Percentiles rank a stretch among this genome's conserved stretches.
These are phyloP conservation scores for Wickerhamiella sergipiensis DNA, from an alignment of 805 yeast species.

Conservation along the genomic window DNA sequence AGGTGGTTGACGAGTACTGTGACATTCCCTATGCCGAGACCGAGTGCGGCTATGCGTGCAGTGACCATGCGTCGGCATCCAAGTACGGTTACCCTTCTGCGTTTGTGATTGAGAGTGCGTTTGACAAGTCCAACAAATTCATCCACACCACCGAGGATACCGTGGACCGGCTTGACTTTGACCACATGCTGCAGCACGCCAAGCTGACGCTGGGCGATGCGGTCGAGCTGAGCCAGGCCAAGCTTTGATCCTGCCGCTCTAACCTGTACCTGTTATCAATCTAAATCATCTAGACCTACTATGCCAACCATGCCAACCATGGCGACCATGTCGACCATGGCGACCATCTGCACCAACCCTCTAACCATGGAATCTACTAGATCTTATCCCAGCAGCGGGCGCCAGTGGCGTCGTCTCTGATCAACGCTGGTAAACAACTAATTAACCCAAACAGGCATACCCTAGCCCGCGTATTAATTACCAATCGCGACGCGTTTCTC, in stretches of 20 bases:
- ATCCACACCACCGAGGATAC: slow-evolving; percentile 75
- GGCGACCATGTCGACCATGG: no score
- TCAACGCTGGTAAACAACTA: no score
- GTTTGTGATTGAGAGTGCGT: slow-evolving; percentile 66
- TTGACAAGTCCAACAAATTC: slow-evolving; percentile 48
- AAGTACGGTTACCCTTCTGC: slow-evolving; percentile 75
- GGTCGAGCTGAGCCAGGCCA: slow-evolving; percentile 42
- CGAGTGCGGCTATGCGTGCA: slow-evolving; percentile 81
- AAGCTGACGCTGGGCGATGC: slow-evolving; percentile 63
- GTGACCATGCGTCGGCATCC: slow-evolving; percentile 81
- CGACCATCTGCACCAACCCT: no score
- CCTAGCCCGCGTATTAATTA: slow-evolving; percentile 2
- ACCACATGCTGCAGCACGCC: slow-evolving; percentile 69
- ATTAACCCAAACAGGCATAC: background rate
- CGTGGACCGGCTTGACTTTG: slow-evolving; percentile 61
- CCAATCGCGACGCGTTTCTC: background rate
- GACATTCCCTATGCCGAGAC: slow-evolving; percentile 60
- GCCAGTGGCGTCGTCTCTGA: no score
- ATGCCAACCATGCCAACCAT: no score
- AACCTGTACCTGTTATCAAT: no score
- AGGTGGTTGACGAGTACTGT: slow-evolving; percentile 48
- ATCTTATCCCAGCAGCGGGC: no score
- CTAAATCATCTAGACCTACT: no score
- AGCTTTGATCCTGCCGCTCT: no score
- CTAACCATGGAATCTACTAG: no score